Evolutionary conservation across 2,329 filamentous ascomycete species (phyloP).

Genomic region (Diplocarpon rosae): DNA sequence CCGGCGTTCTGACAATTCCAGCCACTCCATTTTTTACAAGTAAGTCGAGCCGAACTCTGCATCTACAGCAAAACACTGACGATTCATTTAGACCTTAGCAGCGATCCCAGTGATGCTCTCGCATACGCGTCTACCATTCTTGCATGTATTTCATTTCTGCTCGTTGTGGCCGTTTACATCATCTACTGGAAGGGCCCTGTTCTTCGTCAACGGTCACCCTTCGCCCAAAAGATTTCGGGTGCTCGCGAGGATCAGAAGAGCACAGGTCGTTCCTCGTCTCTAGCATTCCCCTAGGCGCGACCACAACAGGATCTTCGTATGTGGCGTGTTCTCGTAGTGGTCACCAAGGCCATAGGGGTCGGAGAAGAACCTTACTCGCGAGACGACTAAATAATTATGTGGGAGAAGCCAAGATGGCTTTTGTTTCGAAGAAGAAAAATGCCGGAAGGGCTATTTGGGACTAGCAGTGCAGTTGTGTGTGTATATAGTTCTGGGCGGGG

Average conservation of each 20-base stretch:
- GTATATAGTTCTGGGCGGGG: too few relatives aligned
- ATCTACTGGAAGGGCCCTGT: slow-evolving; percentile 55
- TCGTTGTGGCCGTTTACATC: slow-evolving; percentile 52
- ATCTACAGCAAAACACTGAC: too few relatives aligned
- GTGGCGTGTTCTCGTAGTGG: slow-evolving; percentile 16
- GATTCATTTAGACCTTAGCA: slow-evolving; percentile 36
- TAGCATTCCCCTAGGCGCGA: slow-evolving; percentile 18
- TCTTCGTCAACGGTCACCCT: slow-evolving; percentile 49
- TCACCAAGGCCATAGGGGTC: slow-evolving; percentile 12
- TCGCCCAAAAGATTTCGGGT: slow-evolving; percentile 50
- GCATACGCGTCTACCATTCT: slow-evolving; percentile 54
- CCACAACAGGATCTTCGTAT: slow-evolving; percentile 21
- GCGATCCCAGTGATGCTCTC: slow-evolving; percentile 33
- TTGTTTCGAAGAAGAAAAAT: too few relatives aligned
- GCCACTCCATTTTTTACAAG: slow-evolving; percentile 51
- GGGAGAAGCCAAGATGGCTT: too few relatives aligned
- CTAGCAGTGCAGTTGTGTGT: too few relatives aligned
- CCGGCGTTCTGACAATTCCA: slow-evolving; percentile 59
- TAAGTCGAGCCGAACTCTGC: slow-evolving; percentile 10
- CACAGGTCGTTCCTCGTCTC: slow-evolving; percentile 7
- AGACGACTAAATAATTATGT: slow-evolving; percentile 7
- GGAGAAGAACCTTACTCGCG: slow-evolving; percentile 2
- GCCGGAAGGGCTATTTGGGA: too few relatives aligned
- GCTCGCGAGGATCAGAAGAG: slow-evolving; percentile 10
- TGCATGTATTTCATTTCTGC: slow-evolving; percentile 45